Conservation (phyloP, 768 basidiomycete genomes). For the Tremella yokohamensis region DNA sequence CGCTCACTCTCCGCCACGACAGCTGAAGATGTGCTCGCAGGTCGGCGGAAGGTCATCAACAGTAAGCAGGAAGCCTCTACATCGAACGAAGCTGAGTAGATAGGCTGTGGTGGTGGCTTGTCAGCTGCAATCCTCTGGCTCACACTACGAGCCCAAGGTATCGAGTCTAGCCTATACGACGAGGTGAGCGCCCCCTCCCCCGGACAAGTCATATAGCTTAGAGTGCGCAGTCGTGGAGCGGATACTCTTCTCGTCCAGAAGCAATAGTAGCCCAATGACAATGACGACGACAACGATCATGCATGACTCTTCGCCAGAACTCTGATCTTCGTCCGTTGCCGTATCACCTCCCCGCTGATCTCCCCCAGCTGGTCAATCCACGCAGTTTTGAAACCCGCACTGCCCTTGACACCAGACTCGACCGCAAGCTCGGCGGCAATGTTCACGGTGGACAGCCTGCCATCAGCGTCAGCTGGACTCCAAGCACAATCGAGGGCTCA, state of each 20-base stretch:
- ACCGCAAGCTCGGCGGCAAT: background rate
- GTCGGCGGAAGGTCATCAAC: background rate
- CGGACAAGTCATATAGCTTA: no score
- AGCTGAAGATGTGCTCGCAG: background rate
- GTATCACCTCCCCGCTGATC: background rate
- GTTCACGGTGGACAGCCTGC: background rate
- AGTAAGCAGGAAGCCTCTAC: background rate
- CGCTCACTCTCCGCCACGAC: background rate
- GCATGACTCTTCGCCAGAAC: background rate
- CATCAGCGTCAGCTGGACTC: background rate
- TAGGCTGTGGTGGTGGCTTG: background rate
- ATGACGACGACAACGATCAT: no score
- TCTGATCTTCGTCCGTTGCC: background rate
- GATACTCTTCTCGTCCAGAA: no score
- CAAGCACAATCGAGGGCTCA: background rate
- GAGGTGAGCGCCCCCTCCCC: background rate
- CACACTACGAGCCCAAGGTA: background rate
- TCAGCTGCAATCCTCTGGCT: background rate
- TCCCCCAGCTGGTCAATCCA: background rate
- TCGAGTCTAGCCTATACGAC: conserved; percentile 1
- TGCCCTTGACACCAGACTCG: background rate
- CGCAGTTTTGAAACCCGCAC: background rate
- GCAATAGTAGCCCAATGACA: no score
- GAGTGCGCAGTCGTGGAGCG: no score
- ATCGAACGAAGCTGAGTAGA: background rate